Base-by-base conservation (phyloP, 768 basidiomycete species). In the Leccinum subgranulosum region DNA sequence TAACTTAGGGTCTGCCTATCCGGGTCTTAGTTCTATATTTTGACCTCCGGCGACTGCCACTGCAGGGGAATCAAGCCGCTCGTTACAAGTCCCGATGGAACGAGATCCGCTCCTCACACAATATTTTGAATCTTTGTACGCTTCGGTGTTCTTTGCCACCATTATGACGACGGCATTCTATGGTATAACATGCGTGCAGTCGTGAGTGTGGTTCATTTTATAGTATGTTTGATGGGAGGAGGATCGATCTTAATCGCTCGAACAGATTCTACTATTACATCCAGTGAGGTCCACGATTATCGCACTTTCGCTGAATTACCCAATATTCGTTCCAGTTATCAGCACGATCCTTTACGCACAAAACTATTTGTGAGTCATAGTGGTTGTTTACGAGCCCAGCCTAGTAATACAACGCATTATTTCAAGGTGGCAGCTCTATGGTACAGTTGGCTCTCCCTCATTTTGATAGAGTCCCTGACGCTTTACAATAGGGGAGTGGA, bases 321-420 rank as follows among this genome's bases (percentile, higher is more conserved):
- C 6, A 1, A 0, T 10, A 10, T 19, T 27, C 1, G n/a, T 25
- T n/a, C 15, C n/a, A 64, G 64, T 17, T 64, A 58, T 7, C 52
- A 3, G 9, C 31, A n/a, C 0, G 64, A 65, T 43, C 41, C 28
- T 15, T 3, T 36, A n/a, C 46, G 31, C 23, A 48, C 15, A 11
- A 65, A 62, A 45, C 3, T 1, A 12, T 33, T 62, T 25, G 64
- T 65, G 15, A 65, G 64, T 53, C 36, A 17, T 6, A n/a, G 39
- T 39, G 10, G 4, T 39, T 10, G 0, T 25, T 23, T 7, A 49
- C 11, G 33, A 14, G 12, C 23, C 2, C 1, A 9, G n/a, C 6
- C 14, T 31, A 6, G 27, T 57, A 14, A 48, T 9, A 14, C 29
- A 39, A 12, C 12, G 4, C 15, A 1, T 28, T 7, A 28, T 28